Evolutionary conservation across 1,284 basidiomycete genomes (phyloP).

Genomic region (Volvariella volvacea): DNA sequence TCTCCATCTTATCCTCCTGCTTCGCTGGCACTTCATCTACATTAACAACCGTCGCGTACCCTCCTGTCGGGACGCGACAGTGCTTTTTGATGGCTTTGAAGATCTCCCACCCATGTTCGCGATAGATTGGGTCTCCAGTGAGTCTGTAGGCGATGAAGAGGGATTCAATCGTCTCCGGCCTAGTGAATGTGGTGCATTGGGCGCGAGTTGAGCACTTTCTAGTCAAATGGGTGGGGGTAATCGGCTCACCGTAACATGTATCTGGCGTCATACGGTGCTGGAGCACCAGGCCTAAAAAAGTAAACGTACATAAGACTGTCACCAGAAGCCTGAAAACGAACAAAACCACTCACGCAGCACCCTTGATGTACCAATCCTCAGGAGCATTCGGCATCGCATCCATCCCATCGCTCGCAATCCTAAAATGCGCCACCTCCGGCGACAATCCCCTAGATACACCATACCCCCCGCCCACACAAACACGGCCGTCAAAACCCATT

Average conservation of each 20-base stretch:
- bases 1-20: conserved; percentile 91
- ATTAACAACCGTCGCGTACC: conserved; percentile 81
- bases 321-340: not conserved
- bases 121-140: conserved; percentile 79
- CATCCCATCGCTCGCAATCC: conserved; percentile 47
- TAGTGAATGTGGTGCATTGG: conserved; percentile 21
- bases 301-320: too few relatives aligned
- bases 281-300: conserved; percentile 34
- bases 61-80: conserved; percentile 69
- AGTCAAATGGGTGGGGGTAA: not conserved
- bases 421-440: conserved; percentile 81
- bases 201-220: not conserved
- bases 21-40: conserved; percentile 69
- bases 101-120: conserved; percentile 84
- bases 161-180: conserved; percentile 93
- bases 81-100: conserved; percentile 87
- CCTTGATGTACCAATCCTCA: conserved; percentile 87
- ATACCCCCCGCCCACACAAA: not conserved
- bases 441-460: conserved; percentile 58
- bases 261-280: conserved; percentile 71
- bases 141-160: conserved; percentile 85
- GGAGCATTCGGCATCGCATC: conserved; percentile 30
- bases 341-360: conserved; percentile 39
- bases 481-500: not conserved
- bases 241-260: conserved; percentile 75